These are phyloP conservation scores for Naganishia kalamii DNA, from an alignment of 768 basidiomycete species.

Conservation along the genomic window DNA sequence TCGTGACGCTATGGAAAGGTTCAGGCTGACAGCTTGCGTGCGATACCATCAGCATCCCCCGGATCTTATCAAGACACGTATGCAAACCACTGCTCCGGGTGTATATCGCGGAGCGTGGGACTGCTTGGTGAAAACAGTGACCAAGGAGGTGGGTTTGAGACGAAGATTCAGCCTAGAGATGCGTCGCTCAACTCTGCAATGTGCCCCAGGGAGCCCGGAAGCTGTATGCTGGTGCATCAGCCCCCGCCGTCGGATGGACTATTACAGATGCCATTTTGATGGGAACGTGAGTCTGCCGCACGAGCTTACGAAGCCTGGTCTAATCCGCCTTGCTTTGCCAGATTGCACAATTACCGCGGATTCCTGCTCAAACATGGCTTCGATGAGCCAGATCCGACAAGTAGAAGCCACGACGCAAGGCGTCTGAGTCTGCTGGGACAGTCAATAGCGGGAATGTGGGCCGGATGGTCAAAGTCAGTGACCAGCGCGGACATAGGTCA, in stretches of 20 bases:
- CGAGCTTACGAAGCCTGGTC: neutral
- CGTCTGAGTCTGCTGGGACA: constrained; percentile 41
- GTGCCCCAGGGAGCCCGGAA: constrained; percentile 29
- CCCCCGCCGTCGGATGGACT: constrained; percentile 45
- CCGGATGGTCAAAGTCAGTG: constrained; percentile 46
- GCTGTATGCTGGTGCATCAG: constrained; percentile 41
- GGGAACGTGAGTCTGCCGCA: constrained; percentile 35
- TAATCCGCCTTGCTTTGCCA: constrained; percentile 13
- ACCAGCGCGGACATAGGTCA: neutral
- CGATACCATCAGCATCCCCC: constrained; percentile 19
- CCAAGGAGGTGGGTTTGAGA: constrained; percentile 1
- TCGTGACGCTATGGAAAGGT: too few relatives aligned
- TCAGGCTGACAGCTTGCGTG: too few relatives aligned
- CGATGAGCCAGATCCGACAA: constrained; percentile 29
- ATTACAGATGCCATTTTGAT: constrained; percentile 46
- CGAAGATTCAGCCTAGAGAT: neutral
- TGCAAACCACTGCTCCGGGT: constrained; percentile 19
- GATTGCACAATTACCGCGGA: constrained; percentile 44
- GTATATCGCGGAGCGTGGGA: constrained; percentile 20
- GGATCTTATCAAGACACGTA: constrained; percentile 23
- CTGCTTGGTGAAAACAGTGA: constrained; percentile 24
- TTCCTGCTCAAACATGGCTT: constrained; percentile 37
- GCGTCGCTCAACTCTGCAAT: neutral
- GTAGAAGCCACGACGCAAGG: constrained; percentile 2
- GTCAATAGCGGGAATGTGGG: constrained; percentile 34